These are phyloP conservation scores for Bolboschoenoplectus hybrid DNA, from an alignment of 202 grass and related monocot genomes.

Conservation along the genomic window DNA sequence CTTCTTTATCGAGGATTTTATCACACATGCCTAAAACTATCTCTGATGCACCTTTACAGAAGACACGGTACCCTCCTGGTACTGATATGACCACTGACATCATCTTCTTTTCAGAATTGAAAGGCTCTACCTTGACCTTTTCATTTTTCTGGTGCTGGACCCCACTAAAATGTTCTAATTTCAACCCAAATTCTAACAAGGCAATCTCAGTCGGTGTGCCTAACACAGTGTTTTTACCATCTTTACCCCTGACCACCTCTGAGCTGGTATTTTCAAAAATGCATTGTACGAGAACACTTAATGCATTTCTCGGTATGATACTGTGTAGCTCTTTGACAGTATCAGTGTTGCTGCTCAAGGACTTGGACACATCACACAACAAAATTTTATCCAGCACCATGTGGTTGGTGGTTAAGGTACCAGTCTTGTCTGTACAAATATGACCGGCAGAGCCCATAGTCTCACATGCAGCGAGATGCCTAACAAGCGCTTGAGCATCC, in stretches of 20 bases:
- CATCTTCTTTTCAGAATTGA: constrained; percentile 91
- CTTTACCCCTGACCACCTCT: constrained; percentile 62
- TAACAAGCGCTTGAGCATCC: constrained; percentile 80
- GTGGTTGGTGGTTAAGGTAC: constrained; percentile 88
- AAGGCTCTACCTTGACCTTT: constrained; percentile 74
- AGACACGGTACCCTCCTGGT: constrained; percentile 65
- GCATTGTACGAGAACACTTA: constrained; percentile 63
- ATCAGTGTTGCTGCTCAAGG: constrained; percentile 42
- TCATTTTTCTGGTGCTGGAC: constrained; percentile 44
- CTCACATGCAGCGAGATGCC: constrained; percentile 88
- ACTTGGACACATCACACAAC: constrained; percentile 54
- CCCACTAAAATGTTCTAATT: constrained; percentile 49
- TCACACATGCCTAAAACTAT: constrained; percentile 72
- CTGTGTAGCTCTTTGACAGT: constrained; percentile 45
- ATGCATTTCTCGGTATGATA: constrained; percentile 50
- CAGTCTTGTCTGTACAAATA: constrained; percentile 97
- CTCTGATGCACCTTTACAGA: constrained; percentile 92
- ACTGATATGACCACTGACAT: constrained; percentile 79
- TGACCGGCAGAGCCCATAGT: constrained; percentile 92
- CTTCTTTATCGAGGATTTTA: constrained; percentile 55
- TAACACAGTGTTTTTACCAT: constrained; percentile 63
- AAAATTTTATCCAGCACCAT: constrained; percentile 88
- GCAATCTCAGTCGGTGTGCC: constrained; percentile 86
- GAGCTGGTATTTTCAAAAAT: constrained; percentile 87
- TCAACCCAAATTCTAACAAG: constrained; percentile 82